Conservation (phyloP, 2,329 filamentous ascomycete species). For the Intubia oerlemansii region DNA sequence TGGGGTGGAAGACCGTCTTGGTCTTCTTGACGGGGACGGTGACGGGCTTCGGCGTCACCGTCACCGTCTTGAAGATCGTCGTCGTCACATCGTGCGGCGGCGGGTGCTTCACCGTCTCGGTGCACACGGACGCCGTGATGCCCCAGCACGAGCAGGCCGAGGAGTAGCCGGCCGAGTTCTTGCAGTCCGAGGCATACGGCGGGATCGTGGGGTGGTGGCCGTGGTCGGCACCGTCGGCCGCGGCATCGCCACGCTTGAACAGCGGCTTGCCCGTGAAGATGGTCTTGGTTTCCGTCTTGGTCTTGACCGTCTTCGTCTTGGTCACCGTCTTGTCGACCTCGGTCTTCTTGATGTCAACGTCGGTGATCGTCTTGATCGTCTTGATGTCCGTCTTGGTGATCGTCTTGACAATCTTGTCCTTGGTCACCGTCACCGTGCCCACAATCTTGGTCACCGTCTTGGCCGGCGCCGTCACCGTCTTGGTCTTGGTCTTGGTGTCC, state of each 20-base stretch:
- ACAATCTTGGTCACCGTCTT: not conserved
- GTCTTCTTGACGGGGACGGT: too few species aligned
- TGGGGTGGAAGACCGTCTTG: not conserved
- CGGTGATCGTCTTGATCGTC: not conserved
- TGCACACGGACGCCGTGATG: conserved; percentile 5
- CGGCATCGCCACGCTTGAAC: too few species aligned
- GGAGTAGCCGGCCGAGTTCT: conserved; percentile 7
- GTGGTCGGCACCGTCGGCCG: not conserved
- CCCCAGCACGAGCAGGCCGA: conserved; percentile 13
- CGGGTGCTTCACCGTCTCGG: not conserved
- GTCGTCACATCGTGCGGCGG: not conserved
- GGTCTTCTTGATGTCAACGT: not conserved
- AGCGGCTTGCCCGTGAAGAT: too few species aligned
- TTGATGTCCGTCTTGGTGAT: too few species aligned
- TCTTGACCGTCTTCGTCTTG: not conserved
- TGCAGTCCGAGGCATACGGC: conserved; percentile 11
- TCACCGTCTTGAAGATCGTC: conserved; percentile 1
- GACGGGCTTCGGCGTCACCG: not conserved
- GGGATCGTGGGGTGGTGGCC: too few species aligned
- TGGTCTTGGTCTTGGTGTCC: not conserved
- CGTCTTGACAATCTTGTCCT: too few species aligned
- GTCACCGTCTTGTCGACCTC: not conserved
- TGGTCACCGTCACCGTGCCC: not conserved
- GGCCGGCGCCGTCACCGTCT: not conserved
- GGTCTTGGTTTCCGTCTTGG: not conserved